Evolutionary conservation across 495 filamentous ascomycete species (phyloP), one percentile per base, ranked within the genome.

Genomic region (Aspergillus conjunctus): DNA sequence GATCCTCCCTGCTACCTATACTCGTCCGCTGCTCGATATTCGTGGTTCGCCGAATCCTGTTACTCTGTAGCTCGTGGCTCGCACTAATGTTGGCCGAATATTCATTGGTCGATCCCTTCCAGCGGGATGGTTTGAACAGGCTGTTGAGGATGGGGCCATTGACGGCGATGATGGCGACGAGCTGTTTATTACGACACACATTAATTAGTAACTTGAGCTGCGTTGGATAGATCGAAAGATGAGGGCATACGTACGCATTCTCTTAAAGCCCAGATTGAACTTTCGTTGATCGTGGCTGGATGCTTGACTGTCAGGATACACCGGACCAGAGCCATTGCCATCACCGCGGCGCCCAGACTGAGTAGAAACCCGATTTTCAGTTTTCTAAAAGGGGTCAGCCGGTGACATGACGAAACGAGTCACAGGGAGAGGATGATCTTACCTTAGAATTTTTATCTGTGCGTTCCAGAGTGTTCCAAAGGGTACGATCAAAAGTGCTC

Each of bases 111-210:
- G 44, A 48, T 21, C 44, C 44, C 44, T 48, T 48, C 44, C 44
- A 48, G 44, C 44, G 44, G 17, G 44, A 48, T 48, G 44, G 44
- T 11, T 48, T 48, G 44, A 48, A 48, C 44, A 48, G 10, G 44
- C 15, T 21, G 44, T 48, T 48, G 44, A 48, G 44, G 18, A 48
- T 48, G 10, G 44, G 44, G 44, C n/a, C 44, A 48, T 48, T 48
- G 44, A 48, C 44, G 44, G 44, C 44, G 44, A 48, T 48, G n/a
- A 48, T 48, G 21, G 44, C 44, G 44, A 48, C 44, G 6, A 48
- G 44, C 44, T 48, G 17, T 48, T n/a, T 48, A 5, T 22, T 21
- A 22, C 44, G 1, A 4, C 44, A 21, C 20, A 48, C 21, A 48
- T 48, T 48, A 48, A 48, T 48, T 48, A 48, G 44, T 48, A 48